Evolutionary conservation across 495 filamentous ascomycete species (phyloP).

Genomic region (Tetracladium marchalianum): DNA sequence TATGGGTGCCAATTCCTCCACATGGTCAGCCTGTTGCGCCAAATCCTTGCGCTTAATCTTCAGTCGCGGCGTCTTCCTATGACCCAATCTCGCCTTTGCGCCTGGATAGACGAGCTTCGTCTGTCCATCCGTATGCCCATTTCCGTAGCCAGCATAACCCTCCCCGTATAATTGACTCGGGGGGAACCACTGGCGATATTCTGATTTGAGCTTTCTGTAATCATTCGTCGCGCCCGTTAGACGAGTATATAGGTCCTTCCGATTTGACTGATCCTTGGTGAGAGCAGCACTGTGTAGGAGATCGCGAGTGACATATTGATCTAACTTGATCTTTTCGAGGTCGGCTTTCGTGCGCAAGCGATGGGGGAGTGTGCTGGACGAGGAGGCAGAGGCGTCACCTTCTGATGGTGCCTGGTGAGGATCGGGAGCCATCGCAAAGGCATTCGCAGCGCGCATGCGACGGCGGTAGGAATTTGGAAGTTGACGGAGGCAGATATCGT

Average conservation of each 20-base stretch:
- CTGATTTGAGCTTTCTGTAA: slow-evolving; percentile 42
- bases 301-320: slow-evolving; percentile 73
- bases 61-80: slow-evolving; percentile 58
- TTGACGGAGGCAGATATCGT: neutral
- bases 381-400: slow-evolving; percentile 2
- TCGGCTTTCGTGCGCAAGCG: slow-evolving; percentile 19
- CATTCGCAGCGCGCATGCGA: slow-evolving; percentile 14
- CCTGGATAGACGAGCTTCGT: slow-evolving; percentile 61
- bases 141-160: slow-evolving; percentile 86
- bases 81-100: slow-evolving; percentile 61
- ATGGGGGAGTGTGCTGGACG: slow-evolving; percentile 11
- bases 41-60: slow-evolving; percentile 67
- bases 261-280: slow-evolving; percentile 29
- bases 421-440: slow-evolving; percentile 20
- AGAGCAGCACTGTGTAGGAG: slow-evolving; percentile 55
- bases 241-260: slow-evolving; percentile 23
- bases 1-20: slow-evolving; percentile 85
- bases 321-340: slow-evolving; percentile 50
- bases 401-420: slow-evolving; percentile 13
- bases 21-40: slow-evolving; percentile 74
- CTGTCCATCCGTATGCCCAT: slow-evolving; percentile 61
- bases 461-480: neutral
- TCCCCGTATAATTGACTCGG: slow-evolving; percentile 49
- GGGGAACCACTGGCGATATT: slow-evolving; percentile 32
- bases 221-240: slow-evolving; percentile 32